Evolutionary conservation across 306 rosid species (phyloP).

Genomic region (Comarum palustre): DNA sequence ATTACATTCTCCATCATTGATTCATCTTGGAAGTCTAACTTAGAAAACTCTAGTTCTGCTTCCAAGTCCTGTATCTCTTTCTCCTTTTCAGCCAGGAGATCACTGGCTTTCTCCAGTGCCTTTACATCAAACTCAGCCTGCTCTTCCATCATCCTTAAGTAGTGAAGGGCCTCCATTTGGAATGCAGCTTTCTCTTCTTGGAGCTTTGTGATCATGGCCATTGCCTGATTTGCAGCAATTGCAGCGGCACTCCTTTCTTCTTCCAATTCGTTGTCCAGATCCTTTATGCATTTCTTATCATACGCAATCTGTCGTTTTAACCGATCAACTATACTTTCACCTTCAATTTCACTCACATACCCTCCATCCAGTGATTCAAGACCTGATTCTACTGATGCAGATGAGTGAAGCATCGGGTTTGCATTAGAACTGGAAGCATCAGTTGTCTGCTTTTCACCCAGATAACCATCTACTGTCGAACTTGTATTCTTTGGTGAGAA

Average conservation of each 20-base stretch:
- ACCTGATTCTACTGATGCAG: conserved; percentile 47
- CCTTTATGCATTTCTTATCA: conserved; percentile 50
- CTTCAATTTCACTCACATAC: conserved; percentile 60
- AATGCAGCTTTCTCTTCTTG: conserved; percentile 92
- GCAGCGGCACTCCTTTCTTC: conserved; percentile 85
- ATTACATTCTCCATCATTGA: conserved; percentile 18
- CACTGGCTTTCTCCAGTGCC: conserved; percentile 70
- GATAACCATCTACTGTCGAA: conserved; percentile 15
- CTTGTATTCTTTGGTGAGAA: conserved; percentile 28
- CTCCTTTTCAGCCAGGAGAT: conserved; percentile 74
- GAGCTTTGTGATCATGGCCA: conserved; percentile 95
- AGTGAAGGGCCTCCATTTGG: conserved; percentile 87
- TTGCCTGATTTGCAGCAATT: conserved; percentile 75
- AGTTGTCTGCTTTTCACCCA: conserved; percentile 30
- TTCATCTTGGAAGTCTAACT: conserved; percentile 30
- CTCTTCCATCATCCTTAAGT: conserved; percentile 93
- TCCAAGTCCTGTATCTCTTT: conserved; percentile 77
- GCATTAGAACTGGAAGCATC: conserved; percentile 34
- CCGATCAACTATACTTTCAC: conserved; percentile 46
- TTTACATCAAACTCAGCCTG: conserved; percentile 92
- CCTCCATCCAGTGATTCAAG: conserved; percentile 58
- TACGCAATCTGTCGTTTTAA: conserved; percentile 53
- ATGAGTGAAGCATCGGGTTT: conserved; percentile 33
- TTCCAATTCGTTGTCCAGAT: conserved; percentile 63
- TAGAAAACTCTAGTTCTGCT: conserved; percentile 64